These are phyloP conservation scores for Phyllosticta citrichinensis DNA, from an alignment of 2,329 filamentous ascomycete species.

Conservation along the genomic window DNA sequence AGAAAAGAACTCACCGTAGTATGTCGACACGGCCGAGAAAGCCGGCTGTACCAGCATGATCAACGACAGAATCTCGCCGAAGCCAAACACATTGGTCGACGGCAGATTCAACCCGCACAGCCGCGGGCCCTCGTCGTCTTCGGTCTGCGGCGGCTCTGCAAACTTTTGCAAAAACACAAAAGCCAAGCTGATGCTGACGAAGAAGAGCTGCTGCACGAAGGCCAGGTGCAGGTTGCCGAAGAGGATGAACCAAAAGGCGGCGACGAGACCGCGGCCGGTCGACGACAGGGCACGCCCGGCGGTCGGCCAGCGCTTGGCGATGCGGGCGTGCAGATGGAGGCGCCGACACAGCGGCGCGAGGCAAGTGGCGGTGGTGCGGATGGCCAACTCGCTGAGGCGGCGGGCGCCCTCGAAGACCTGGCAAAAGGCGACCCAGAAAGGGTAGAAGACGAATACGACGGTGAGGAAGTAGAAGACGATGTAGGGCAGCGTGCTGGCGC, in stretches of 20 bases:
- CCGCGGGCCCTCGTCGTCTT: neutral
- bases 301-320: neutral
- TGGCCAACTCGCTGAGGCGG: neutral
- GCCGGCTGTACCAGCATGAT: neutral
- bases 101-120: neutral
- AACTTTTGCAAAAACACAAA: neutral
- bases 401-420: neutral
- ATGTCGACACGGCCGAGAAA: neutral
- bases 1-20: constrained; percentile 32
- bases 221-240: neutral
- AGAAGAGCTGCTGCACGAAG: neutral
- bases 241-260: neutral
- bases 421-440: constrained; percentile 1
- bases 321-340: neutral
- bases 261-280: neutral
- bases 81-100: neutral
- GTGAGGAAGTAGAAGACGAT: constrained; percentile 1
- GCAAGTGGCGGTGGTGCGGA: neutral
- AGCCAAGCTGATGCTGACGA: neutral
- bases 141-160: neutral
- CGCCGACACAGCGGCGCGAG: neutral
- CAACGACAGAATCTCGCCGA: constrained; percentile 1
- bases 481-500: neutral
- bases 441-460: neutral
- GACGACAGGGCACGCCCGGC: neutral